phyloP scores from a whole-genome alignment of 306 rosid genomes.

The Dalbergia cultrata region DNA sequence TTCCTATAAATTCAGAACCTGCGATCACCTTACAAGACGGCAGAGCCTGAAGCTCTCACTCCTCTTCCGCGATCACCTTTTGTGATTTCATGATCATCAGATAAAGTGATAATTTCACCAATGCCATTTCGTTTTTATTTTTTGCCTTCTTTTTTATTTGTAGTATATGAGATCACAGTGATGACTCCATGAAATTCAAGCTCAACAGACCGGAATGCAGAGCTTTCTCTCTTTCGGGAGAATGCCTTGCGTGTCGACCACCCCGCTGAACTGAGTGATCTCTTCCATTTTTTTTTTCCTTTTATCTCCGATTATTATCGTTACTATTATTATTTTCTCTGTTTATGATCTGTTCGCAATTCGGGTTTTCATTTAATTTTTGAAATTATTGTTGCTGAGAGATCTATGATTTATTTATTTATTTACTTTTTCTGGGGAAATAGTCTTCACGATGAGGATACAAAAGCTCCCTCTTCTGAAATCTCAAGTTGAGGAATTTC shows the following conservation, averaged over 20 bases:
- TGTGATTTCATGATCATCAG: too few relatives aligned
- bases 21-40: too few relatives aligned
- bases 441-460: constrained; percentile 62
- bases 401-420: neutral
- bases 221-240: constrained; percentile 57
- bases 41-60: too few relatives aligned
- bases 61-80: too few relatives aligned
- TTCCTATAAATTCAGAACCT: too few relatives aligned
- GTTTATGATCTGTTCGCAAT: neutral
- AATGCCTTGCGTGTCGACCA: constrained; percentile 79
- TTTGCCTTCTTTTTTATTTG: too few relatives aligned
- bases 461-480: constrained; percentile 86
- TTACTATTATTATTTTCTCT: neutral
- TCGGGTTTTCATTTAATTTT: neutral
- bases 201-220: constrained; percentile 99
- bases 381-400: too few relatives aligned
- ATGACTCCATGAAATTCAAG: constrained; percentile 81
- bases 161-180: constrained; percentile 51
- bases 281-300: neutral
- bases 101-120: too few relatives aligned
- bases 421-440: constrained; percentile 30
- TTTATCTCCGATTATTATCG: neutral
- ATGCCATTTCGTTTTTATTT: too few relatives aligned
- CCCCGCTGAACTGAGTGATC: constrained; percentile 94
- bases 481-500: constrained; percentile 61